Evolutionary conservation across 495 filamentous ascomycete species (phyloP), one percentile per base, ranked within the genome.

Genomic region (Penicillium turbatum): DNA sequence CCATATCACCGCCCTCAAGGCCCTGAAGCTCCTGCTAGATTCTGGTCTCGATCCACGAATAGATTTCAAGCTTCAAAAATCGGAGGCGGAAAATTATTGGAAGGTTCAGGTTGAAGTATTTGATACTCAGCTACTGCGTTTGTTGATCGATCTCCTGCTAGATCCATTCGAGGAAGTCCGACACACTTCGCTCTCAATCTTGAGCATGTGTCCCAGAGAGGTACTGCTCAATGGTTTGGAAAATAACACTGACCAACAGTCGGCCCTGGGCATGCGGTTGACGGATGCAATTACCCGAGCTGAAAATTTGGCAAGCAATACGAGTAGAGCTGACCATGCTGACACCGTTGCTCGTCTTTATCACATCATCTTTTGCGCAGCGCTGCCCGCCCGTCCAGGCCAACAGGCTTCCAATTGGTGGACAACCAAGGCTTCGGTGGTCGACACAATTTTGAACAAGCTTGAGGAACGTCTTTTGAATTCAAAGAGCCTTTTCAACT

Each of bases 111-210:
- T 79, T n/a, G 73, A 76, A 2, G 76, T 90, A 42, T 78, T 87
- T 30, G 76, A 76, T n/a, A 67, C 59, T 0, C 59, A 56, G 3
- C 58, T 82, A 40, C 57, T 78, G 13, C 62, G 79, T 30, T 59
- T 85, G 16, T 70, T 96, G 7, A 61, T 90, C 5, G 90, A 97
- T 65, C 80, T 93, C 9, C 60, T 96, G 1, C 71, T 93, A 40
- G 86, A 97, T 62, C 88, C 92, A 0, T 98, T 92, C 61, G 93
- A 98, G 54, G 93, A 98, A 72, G 87, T 97, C 10, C 79, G 93
- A 54, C 81, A 80, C 35, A 72, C 73, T 1, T 81, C 93, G 6
- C 67, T 82, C 0, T 71, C 72, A 6, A 69, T 90, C 13, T 54
- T 95, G 24, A 78, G 77, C 21, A n/a, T 75, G 6, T 74, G 74